Conservation (phyloP, 176 grass and related monocot genomes). For the Tillandsia fasciculata region DNA sequence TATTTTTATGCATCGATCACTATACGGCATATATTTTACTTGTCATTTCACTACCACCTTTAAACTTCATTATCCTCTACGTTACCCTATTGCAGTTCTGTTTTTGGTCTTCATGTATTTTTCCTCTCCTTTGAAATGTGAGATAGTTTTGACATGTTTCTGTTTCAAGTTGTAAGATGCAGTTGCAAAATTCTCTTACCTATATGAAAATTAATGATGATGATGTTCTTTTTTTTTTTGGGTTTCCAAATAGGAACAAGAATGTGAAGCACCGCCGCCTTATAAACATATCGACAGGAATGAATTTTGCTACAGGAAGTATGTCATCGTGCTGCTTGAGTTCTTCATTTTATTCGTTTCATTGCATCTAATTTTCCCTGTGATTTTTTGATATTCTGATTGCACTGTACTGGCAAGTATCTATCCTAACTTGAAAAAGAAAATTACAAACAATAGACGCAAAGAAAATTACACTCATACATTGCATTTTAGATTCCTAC, state of each 20-base stretch:
- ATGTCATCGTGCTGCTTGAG: background rate
- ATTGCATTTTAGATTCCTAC: constrained; percentile 11
- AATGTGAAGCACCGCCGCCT: constrained; percentile 22
- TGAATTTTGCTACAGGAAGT: constrained; percentile 76
- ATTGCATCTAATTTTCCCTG: background rate
- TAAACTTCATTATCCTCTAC: no score
- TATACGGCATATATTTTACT: no score
- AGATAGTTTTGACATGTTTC: no score
- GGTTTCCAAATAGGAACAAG: constrained; percentile 32
- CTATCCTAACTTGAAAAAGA: background rate
- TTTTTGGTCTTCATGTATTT: no score
- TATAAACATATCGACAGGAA: constrained; percentile 82
- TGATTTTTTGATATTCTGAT: background rate
- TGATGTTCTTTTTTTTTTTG: background rate
- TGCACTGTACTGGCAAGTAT: background rate
- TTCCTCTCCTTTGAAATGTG: no score
- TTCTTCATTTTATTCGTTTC: background rate
- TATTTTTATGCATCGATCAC: no score
- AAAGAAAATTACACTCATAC: background rate
- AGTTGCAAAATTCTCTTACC: background rate
- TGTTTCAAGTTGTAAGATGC: background rate
- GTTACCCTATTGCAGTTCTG: no score
- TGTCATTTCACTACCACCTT: no score
- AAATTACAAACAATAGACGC: no score
- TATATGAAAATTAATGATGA: no score